phyloP scores from a whole-genome alignment of 495 filamentous ascomycete species.

The Penicillium malachiteum region DNA sequence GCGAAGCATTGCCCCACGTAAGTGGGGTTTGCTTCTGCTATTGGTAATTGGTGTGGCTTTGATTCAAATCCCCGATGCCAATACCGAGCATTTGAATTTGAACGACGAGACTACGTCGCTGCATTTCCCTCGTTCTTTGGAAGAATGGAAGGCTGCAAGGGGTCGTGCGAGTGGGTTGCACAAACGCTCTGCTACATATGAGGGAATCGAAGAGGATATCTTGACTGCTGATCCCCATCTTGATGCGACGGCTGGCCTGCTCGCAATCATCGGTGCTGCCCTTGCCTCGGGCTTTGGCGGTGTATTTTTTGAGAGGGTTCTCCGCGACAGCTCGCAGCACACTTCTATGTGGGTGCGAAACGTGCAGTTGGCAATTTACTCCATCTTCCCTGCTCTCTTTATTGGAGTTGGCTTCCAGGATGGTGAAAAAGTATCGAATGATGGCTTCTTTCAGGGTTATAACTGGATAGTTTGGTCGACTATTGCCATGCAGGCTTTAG shows the following conservation, averaged over 20 bases:
- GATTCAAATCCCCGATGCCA: conserved; percentile 70
- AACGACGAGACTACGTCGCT: conserved; percentile 51
- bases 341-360: conserved; percentile 89
- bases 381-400: conserved; percentile 80
- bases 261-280: conserved; percentile 73
- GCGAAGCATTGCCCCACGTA: conserved; percentile 62
- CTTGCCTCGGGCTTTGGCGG: conserved; percentile 79
- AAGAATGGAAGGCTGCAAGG: conserved; percentile 50
- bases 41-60: conserved; percentile 82
- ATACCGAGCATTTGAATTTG: conserved; percentile 47
- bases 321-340: conserved; percentile 72
- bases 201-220: conserved; percentile 85
- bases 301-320: conserved; percentile 92
- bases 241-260: conserved; percentile 74
- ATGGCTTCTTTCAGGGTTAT: conserved; percentile 92
- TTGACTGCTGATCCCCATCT: conserved; percentile 60
- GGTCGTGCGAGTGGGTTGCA: conserved; percentile 47
- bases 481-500: conserved; percentile 76
- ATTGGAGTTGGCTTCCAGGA: conserved; percentile 85
- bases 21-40: conserved; percentile 79
- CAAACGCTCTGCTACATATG: conserved; percentile 87
- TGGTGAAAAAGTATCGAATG: conserved; percentile 74
- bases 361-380: conserved; percentile 90
- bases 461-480: conserved; percentile 87
- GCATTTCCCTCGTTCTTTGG: conserved; percentile 72